Conservation (phyloP, 2,329 filamentous ascomycete species). For the Metarhizium anisopliae region DNA sequence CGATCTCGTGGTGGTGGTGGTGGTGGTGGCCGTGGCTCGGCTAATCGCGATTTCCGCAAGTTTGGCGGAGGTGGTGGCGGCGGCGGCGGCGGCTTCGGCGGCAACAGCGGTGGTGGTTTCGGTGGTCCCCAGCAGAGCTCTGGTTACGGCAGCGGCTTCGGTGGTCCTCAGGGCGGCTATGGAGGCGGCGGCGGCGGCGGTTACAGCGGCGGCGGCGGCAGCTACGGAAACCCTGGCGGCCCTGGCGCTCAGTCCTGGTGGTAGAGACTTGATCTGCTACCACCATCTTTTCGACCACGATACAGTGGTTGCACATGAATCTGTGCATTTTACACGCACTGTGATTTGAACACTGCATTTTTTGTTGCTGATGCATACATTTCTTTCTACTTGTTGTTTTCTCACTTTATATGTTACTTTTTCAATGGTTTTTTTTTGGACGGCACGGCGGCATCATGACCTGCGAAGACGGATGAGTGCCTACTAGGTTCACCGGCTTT, state of each 20-base stretch:
- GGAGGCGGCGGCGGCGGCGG: conserved; percentile 31
- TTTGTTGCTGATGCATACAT: not conserved
- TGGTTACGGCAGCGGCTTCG: conserved; percentile 29
- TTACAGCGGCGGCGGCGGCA: conserved; percentile 31
- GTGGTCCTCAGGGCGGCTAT: conserved; percentile 26
- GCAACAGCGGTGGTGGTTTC: conserved; percentile 28
- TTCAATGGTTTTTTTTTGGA: conserved; percentile 15
- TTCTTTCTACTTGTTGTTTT: conserved; percentile 10
- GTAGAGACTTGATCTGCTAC: conserved; percentile 27
- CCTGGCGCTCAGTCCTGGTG: conserved; percentile 58
- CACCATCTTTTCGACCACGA: conserved; percentile 3
- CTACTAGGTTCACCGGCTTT: conserved; percentile 21
- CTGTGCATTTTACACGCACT: conserved; percentile 5
- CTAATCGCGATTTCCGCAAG: conserved; percentile 88
- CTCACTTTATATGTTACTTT: conserved; percentile 9
- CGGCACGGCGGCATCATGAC: conserved; percentile 35
- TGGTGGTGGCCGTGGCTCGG: conserved; percentile 48
- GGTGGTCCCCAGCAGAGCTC: conserved; percentile 20
- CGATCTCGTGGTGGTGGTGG: conserved; percentile 46
- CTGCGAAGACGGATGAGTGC: conserved; percentile 26
- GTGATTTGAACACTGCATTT: conserved; percentile 12
- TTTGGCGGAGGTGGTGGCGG: conserved; percentile 50
- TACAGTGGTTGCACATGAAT: conserved; percentile 6
- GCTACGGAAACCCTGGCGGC: conserved; percentile 61
- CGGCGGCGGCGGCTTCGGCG: conserved; percentile 31